Percentiles rank a stretch among this genome's conserved stretches.
phyloP scores from a whole-genome alignment of 2,329 filamentous ascomycete species.

The Fusarium xylarioides region DNA sequence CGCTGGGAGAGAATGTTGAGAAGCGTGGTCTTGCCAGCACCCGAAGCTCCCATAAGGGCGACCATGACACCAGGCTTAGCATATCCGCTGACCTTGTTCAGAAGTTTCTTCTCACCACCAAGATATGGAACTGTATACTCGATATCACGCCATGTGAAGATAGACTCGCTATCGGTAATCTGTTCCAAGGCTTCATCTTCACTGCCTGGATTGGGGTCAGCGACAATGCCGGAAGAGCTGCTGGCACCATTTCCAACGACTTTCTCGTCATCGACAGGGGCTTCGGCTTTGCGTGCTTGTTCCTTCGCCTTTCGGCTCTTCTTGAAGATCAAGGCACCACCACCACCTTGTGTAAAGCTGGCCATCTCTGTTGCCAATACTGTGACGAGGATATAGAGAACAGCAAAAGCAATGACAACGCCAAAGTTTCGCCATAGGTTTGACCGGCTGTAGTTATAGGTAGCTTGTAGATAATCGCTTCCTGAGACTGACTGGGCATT shows the following conservation, averaged over 20 bases:
- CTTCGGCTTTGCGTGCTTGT: constrained; percentile 33
- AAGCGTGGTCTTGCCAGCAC: constrained; percentile 85
- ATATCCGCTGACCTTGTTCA: constrained; percentile 72
- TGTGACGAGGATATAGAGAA: constrained; percentile 32
- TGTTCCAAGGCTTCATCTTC: constrained; percentile 31
- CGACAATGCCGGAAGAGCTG: constrained; percentile 10
- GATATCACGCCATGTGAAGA: constrained; percentile 77
- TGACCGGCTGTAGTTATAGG: constrained; percentile 56
- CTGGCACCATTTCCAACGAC: constrained; percentile 1
- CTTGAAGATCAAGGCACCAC: constrained; percentile 78
- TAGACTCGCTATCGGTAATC: constrained; percentile 44
- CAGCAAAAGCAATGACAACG: constrained; percentile 30
- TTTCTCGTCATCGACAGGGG: constrained; percentile 44
- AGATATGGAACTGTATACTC: constrained; percentile 73
- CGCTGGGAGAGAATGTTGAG: constrained; percentile 80
- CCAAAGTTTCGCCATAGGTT: constrained; percentile 38
- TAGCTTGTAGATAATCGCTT: constrained; percentile 58
- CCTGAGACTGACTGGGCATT: constrained; percentile 56
- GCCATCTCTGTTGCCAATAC: constrained; percentile 31
- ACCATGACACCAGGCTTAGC: constrained; percentile 83
- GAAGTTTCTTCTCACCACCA: constrained; percentile 46
- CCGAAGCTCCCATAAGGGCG: constrained; percentile 82
- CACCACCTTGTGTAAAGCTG: constrained; percentile 60
- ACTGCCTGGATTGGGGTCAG: not conserved
- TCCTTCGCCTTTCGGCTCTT: constrained; percentile 68